phyloP scores from a whole-genome alignment of 768 basidiomycete genomes.

The Boletus barrowsii region DNA sequence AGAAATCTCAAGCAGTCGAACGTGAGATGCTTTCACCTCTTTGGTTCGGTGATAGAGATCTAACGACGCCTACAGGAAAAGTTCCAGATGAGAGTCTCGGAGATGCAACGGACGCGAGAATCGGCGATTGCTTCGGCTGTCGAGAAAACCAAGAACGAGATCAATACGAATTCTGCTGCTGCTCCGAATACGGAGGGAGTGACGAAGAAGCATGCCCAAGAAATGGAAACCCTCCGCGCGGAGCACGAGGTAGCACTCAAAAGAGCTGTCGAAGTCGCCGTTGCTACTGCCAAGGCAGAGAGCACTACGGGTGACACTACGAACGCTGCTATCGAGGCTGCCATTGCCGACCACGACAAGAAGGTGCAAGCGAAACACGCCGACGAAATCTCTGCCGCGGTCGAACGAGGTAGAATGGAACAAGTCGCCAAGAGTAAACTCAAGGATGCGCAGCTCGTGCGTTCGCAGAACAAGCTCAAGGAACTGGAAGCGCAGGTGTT shows the following conservation, averaged over 20 bases:
- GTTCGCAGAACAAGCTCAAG: slow-evolving; percentile 59
- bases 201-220: slow-evolving; percentile 54
- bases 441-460: slow-evolving; percentile 69
- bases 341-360: slow-evolving; percentile 48
- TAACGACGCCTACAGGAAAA: slow-evolving; percentile 48
- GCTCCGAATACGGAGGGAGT: slow-evolving; percentile 37
- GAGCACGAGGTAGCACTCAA: slow-evolving; percentile 54
- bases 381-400: slow-evolving; percentile 59
- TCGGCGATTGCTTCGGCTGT: slow-evolving; percentile 55
- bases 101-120: slow-evolving; percentile 51
- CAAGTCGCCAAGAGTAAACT: slow-evolving; percentile 57
- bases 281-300: slow-evolving; percentile 37
- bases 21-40: slow-evolving; percentile 9
- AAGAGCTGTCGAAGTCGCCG: slow-evolving; percentile 46
- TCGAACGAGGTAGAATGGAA: slow-evolving; percentile 70
- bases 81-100: slow-evolving; percentile 52
- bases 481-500: slow-evolving; percentile 64
- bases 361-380: slow-evolving; percentile 45
- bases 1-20: slow-evolving; percentile 38
- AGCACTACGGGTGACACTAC: slow-evolving; percentile 32
- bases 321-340: slow-evolving; percentile 48
- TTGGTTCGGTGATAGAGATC: background rate
- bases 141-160: slow-evolving; percentile 51
- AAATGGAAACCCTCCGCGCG: slow-evolving; percentile 53
- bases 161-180: slow-evolving; percentile 24